A percentile compares a stretch with the other conserved stretches of the same genome.
Conservation (phyloP, 202 grass and related monocot species). For the Brachypodium distachyon region DNA sequence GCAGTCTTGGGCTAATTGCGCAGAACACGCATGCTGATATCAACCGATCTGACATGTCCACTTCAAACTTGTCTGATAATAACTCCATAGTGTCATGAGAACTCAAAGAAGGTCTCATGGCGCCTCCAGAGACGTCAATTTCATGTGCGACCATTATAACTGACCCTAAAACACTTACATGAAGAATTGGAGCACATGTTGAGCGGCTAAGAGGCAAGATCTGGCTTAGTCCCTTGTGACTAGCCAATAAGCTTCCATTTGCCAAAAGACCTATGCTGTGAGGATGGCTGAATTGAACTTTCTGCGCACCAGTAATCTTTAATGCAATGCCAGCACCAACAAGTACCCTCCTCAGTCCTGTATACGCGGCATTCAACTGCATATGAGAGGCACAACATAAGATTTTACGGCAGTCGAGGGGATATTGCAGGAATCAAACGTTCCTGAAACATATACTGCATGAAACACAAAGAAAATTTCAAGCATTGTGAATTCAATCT, state of each 20-base stretch:
- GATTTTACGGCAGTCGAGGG: conserved; percentile 11
- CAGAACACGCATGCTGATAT: conserved; percentile 64
- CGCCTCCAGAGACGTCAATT: conserved; percentile 20
- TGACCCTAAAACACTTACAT: conserved; percentile 54
- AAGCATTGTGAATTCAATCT: background rate
- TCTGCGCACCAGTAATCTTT: conserved; percentile 61
- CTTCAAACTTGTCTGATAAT: conserved; percentile 46
- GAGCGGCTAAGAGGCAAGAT: conserved; percentile 46
- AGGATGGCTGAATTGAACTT: conserved; percentile 57
- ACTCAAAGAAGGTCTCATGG: conserved; percentile 29
- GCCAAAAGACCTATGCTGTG: conserved; percentile 75
- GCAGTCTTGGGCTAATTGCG: conserved; percentile 53
- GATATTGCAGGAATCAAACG: background rate
- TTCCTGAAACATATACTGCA: conserved; percentile 11
- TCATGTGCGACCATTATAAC: conserved; percentile 38
- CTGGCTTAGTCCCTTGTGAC: conserved; percentile 20
- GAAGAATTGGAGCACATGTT: conserved; percentile 58
- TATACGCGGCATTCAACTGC: conserved; percentile 70
- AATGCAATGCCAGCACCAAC: conserved; percentile 51
- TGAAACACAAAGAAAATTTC: background rate
- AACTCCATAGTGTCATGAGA: conserved; percentile 58
- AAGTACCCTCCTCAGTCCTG: conserved; percentile 59
- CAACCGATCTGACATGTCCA: conserved; percentile 17
- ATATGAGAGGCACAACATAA: conserved; percentile 31
- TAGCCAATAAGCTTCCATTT: conserved; percentile 67